These are phyloP conservation scores for Dactylorhiza incarnata DNA, from an alignment of 106 monocot genomes.

Conservation along the genomic window DNA sequence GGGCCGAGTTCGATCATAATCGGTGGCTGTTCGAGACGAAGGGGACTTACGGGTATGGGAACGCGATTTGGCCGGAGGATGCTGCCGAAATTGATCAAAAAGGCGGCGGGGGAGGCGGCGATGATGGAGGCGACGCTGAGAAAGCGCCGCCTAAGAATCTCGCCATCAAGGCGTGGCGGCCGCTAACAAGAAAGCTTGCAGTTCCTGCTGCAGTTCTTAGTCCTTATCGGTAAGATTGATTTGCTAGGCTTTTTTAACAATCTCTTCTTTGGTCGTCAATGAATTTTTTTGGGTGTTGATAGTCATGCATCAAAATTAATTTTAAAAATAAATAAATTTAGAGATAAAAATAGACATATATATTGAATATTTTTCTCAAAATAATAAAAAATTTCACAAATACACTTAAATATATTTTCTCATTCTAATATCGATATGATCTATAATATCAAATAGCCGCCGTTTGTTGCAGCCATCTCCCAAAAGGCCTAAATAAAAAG, in stretches of 20 bases:
- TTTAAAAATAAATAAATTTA: too few relatives aligned
- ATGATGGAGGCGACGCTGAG: background rate
- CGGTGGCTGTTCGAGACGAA: conserved; percentile 45
- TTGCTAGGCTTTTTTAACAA: background rate
- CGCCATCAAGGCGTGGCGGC: conserved; percentile 44
- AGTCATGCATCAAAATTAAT: too few relatives aligned
- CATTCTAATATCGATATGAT: too few relatives aligned
- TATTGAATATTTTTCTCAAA: too few relatives aligned
- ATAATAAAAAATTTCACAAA: too few relatives aligned
- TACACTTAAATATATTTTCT: too few relatives aligned
- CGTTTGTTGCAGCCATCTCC: too few relatives aligned
- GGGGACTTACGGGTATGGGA: conserved; percentile 46
- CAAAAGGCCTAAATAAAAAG: too few relatives aligned
- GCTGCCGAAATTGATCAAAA: conserved; percentile 10
- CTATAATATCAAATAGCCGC: too few relatives aligned
- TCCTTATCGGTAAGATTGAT: conserved; percentile 40
- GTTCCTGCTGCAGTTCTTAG: conserved; percentile 50
- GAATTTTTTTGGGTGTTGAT: too few relatives aligned
- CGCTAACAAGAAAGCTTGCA: conserved; percentile 44
- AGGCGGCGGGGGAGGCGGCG: conserved; percentile 7
- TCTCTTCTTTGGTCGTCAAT: too few relatives aligned
- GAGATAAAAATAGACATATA: too few relatives aligned
- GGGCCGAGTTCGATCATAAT: conserved; percentile 32
- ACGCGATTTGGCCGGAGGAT: conserved; percentile 42
- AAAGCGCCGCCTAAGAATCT: conserved; percentile 9